Percentiles rank a stretch among this genome's conserved stretches.
These are phyloP conservation scores for Neurospora sp. DNA, from an alignment of 495 filamentous ascomycete species.

Conservation along the genomic window DNA sequence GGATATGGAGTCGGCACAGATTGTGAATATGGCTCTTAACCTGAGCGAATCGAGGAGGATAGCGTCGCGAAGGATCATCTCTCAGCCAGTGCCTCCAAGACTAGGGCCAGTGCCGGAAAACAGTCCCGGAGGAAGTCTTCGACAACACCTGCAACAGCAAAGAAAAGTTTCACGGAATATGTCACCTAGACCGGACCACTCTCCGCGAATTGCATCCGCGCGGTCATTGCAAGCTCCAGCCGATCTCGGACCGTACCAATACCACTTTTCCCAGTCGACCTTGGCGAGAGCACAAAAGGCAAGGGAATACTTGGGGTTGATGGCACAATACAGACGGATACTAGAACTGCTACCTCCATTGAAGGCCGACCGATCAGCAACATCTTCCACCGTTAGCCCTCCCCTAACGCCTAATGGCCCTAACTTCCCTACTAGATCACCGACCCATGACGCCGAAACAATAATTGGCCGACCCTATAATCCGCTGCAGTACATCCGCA, in stretches of 20 bases:
- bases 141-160: constrained; percentile 58
- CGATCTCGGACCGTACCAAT: constrained; percentile 35
- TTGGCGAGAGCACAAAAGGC: constrained; percentile 69
- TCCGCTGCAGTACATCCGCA: constrained; percentile 78
- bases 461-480: constrained; percentile 60
- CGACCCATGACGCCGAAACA: constrained; percentile 8
- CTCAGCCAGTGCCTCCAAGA: constrained; percentile 38
- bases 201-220: constrained; percentile 23
- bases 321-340: constrained; percentile 68
- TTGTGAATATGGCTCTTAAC: constrained; percentile 82
- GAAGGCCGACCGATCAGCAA: constrained; percentile 29
- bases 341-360: constrained; percentile 66
- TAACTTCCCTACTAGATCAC: constrained; percentile 4
- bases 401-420: constrained; percentile 21
- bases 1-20: constrained; percentile 70
- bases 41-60: constrained; percentile 73
- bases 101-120: constrained; percentile 33
- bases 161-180: constrained; percentile 46
- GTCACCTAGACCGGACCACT: constrained; percentile 43
- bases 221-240: constrained; percentile 35
- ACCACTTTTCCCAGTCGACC: constrained; percentile 68
- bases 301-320: constrained; percentile 66
- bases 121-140: constrained; percentile 42
- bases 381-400: constrained; percentile 19
- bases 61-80: constrained; percentile 43